Percentiles rank a stretch among this genome's conserved stretches.
phyloP scores from a whole-genome alignment of 1,139 yeast species.

The Zygoascus meyerae region DNA sequence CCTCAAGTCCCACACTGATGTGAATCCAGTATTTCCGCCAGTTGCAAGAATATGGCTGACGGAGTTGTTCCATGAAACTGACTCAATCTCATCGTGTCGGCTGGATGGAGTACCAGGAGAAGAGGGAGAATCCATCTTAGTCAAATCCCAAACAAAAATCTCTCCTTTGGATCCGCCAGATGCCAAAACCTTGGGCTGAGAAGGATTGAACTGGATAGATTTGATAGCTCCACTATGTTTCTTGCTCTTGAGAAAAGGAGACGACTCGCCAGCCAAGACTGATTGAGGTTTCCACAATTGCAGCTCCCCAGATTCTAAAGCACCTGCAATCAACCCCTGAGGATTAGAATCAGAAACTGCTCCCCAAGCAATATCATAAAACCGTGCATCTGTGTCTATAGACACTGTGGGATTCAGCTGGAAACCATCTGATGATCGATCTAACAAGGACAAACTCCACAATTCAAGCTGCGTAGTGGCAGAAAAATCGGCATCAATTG shows the following conservation, averaged over 20 bases:
- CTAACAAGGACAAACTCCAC: slow-evolving; percentile 61
- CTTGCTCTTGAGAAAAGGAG: slow-evolving; percentile 19
- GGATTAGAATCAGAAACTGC: slow-evolving; percentile 50
- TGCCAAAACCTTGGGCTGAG: slow-evolving; percentile 66
- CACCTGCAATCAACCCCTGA: slow-evolving; percentile 73
- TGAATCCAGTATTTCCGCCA: slow-evolving; percentile 76
- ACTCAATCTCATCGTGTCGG: slow-evolving; percentile 74
- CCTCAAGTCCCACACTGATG: slow-evolving; percentile 92
- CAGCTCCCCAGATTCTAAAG: slow-evolving; percentile 74
- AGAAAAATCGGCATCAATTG: slow-evolving; percentile 82
- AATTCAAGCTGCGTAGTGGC: slow-evolving; percentile 71
- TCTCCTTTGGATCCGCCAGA: slow-evolving; percentile 88
- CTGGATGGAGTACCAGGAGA: slow-evolving; percentile 63
- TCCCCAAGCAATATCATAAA: slow-evolving; percentile 87
- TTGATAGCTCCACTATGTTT: slow-evolving; percentile 70
- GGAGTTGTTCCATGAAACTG: slow-evolving; percentile 85
- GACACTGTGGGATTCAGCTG: slow-evolving; percentile 47
- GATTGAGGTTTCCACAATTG: slow-evolving; percentile 66
- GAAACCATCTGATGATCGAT: slow-evolving; percentile 33
- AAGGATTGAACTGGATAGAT: slow-evolving; percentile 71
- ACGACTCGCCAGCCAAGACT: slow-evolving; percentile 20
- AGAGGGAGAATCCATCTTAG: slow-evolving; percentile 51
- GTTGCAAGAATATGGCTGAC: slow-evolving; percentile 86
- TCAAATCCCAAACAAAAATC: slow-evolving; percentile 83
- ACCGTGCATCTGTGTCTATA: slow-evolving; percentile 48